Conservation (phyloP, 106 monocot species). For the Dactylorhiza incarnata region DNA sequence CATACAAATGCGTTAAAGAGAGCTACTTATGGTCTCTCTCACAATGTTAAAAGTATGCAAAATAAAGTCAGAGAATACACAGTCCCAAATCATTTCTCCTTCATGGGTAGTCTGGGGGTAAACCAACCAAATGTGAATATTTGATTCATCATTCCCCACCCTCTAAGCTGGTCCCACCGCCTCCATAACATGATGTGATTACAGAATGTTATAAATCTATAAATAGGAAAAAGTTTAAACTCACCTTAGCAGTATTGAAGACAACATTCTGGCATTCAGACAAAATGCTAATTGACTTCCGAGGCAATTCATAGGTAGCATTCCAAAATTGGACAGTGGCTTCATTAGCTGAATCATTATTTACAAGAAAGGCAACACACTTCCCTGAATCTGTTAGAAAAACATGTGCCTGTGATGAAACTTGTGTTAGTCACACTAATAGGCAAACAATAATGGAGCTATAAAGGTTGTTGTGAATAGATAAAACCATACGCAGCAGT, state of each 20-base stretch:
- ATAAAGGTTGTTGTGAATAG: neutral
- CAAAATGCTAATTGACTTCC: constrained; percentile 65
- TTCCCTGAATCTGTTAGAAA: constrained; percentile 44
- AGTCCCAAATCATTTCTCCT: too few species aligned
- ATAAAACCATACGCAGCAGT: neutral
- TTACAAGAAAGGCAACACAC: constrained; percentile 73
- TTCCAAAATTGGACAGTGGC: constrained; percentile 40
- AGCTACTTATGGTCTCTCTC: too few species aligned
- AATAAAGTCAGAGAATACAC: too few species aligned
- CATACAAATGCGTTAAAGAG: neutral
- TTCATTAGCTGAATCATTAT: constrained; percentile 25
- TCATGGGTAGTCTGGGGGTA: too few species aligned
- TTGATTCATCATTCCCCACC: too few species aligned
- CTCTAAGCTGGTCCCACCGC: too few species aligned
- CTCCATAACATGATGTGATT: neutral
- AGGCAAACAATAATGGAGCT: neutral
- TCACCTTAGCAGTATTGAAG: constrained; percentile 76
- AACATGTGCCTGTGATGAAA: constrained; percentile 48
- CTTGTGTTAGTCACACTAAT: neutral
- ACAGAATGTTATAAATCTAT: neutral
- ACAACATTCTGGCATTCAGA: constrained; percentile 46
- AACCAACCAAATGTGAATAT: too few species aligned
- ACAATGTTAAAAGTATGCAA: too few species aligned
- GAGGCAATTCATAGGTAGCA: constrained; percentile 32
- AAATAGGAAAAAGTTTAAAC: neutral